A percentile compares a stretch with the other conserved stretches of the same genome.
These are phyloP conservation scores for Mrakiaceae sp. DNA, from an alignment of 1,284 basidiomycete genomes.

Conservation along the genomic window DNA sequence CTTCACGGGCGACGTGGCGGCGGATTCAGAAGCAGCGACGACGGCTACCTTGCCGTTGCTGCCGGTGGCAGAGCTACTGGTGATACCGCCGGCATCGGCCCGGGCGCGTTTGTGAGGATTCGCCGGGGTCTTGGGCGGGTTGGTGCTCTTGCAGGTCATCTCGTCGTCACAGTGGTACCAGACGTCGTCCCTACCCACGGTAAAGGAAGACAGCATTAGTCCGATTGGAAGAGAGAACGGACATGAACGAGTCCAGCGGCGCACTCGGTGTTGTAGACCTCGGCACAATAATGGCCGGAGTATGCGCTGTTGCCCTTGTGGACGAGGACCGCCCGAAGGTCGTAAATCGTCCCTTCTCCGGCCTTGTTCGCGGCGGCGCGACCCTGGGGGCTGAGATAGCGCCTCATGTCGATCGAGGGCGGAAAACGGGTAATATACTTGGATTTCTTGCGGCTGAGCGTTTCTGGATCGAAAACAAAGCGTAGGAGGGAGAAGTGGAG, in stretches of 20 bases:
- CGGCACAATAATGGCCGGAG: constrained; percentile 84
- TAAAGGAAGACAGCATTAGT: constrained; percentile 15
- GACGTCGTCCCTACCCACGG: constrained; percentile 43
- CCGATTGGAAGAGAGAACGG: constrained; percentile 5
- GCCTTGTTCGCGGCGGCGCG: constrained; percentile 6
- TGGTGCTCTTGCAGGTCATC: constrained; percentile 21
- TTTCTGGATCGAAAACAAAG: constrained; percentile 70
- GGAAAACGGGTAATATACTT: constrained; percentile 68
- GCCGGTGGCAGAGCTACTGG: no score
- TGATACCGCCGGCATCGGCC: no score
- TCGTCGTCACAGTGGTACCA: constrained; percentile 92
- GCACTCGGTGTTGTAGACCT: constrained; percentile 66
- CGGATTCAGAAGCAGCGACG: no score
- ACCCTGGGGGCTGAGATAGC: constrained; percentile 38
- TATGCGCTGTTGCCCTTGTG: constrained; percentile 80
- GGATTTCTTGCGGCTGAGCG: constrained; percentile 68
- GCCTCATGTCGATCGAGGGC: constrained; percentile 55
- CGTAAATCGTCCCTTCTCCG: constrained; percentile 42
- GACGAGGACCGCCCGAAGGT: constrained; percentile 65
- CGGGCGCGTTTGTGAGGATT: no score
- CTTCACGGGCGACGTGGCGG: no score
- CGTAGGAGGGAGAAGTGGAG: constrained; percentile 80
- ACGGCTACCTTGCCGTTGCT: no score
- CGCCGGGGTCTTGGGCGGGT: constrained; percentile 16
- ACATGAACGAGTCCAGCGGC: constrained; percentile 23